These are phyloP conservation scores for Pseudocercospora ulei DNA, from an alignment of 2,329 filamentous ascomycete genomes.

Conservation along the genomic window DNA sequence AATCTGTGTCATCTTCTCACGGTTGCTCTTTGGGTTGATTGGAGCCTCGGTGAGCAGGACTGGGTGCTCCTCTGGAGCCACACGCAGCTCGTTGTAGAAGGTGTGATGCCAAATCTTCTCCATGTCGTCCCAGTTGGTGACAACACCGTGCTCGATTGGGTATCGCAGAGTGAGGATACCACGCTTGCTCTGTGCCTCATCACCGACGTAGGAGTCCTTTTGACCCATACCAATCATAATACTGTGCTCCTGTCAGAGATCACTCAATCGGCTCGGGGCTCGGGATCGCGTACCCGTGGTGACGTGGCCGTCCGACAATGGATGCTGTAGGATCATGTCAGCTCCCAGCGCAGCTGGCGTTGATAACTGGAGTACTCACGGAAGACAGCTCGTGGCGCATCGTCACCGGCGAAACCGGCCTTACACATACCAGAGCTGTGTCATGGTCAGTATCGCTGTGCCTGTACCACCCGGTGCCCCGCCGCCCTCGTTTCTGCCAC, in stretches of 20 bases:
- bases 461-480: constrained; percentile 7
- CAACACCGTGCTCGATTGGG: constrained; percentile 99
- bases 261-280: constrained; percentile 18
- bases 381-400: constrained; percentile 99
- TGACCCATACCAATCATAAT: constrained; percentile 99
- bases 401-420: constrained; percentile 99
- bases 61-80: constrained; percentile 98
- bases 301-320: constrained; percentile 98
- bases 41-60: constrained; percentile 98
- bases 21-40: constrained; percentile 99
- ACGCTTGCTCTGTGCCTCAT: constrained; percentile 99
- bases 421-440: constrained; percentile 99
- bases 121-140: constrained; percentile 99
- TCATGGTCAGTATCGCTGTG: constrained; percentile 26
- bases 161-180: constrained; percentile 99
- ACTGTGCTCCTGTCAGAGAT: constrained; percentile 49
- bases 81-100: constrained; percentile 99
- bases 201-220: constrained; percentile 99
- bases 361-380: constrained; percentile 60
- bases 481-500: constrained; percentile 11
- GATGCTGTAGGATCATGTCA: constrained; percentile 57
- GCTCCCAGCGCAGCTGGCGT: constrained; percentile 22
- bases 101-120: constrained; percentile 99
- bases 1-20: constrained; percentile 99
- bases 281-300: constrained; percentile 72